Percentiles rank a stretch among this genome's conserved stretches.
Conservation (phyloP, 805 yeast species). For the Allodekkera sacchari region DNA sequence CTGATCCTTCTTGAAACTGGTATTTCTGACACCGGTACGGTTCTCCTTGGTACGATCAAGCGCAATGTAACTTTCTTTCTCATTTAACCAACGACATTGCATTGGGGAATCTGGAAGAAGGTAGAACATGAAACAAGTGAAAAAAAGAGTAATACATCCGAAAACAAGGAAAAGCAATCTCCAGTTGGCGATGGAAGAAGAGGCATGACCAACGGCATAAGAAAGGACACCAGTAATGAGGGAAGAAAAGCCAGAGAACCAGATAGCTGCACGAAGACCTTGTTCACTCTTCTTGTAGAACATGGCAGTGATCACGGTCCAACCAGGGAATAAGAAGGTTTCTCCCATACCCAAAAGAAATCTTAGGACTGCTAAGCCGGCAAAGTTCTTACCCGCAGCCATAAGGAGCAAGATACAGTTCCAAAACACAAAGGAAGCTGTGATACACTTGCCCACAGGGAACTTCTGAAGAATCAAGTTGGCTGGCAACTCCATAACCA, state of each 20-base stretch:
- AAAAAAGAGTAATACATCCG: slow-evolving; percentile 44
- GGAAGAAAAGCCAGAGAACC: slow-evolving; percentile 36
- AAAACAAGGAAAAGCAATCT: slow-evolving; percentile 47
- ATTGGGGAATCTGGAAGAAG: slow-evolving; percentile 35
- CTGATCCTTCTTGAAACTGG: slow-evolving; percentile 37
- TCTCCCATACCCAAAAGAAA: slow-evolving; percentile 44
- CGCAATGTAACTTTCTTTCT: slow-evolving; percentile 26
- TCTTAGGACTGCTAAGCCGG: slow-evolving; percentile 39
- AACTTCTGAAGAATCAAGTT: slow-evolving; percentile 43
- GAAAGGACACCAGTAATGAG: slow-evolving; percentile 41
- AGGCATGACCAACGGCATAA: slow-evolving; percentile 37
- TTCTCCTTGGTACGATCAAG: slow-evolving; percentile 26
- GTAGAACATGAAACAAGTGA: slow-evolving; percentile 14
- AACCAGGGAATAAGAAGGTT: slow-evolving; percentile 48
- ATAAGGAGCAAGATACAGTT: slow-evolving; percentile 49
- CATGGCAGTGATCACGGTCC: slow-evolving; percentile 45
- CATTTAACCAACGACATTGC: slow-evolving; percentile 34
- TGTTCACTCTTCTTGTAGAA: slow-evolving; percentile 47
- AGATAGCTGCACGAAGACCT: slow-evolving; percentile 22
- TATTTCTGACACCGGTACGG: slow-evolving; percentile 36
- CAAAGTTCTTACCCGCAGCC: slow-evolving; percentile 30
- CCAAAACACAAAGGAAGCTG: slow-evolving; percentile 49
- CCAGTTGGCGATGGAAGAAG: slow-evolving; percentile 45
- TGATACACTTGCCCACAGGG: slow-evolving; percentile 44
- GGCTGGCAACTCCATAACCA: slow-evolving; percentile 44